phyloP scores from a whole-genome alignment of 768 basidiomycete species.

The Boletus pseudo-olivaceus region DNA sequence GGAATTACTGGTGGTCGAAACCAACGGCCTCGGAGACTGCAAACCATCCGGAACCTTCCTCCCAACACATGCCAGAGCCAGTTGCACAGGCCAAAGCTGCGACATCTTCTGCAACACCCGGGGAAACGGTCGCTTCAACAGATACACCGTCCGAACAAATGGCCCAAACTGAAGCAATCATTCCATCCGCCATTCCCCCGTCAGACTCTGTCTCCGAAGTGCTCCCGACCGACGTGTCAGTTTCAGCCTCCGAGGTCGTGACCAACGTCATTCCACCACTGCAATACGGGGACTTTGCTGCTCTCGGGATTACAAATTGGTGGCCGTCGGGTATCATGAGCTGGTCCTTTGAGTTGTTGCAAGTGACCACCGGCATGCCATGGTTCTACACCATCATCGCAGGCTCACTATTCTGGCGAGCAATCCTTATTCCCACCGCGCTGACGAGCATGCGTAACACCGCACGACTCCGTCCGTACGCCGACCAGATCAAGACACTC shows the following conservation, averaged over 20 bases:
- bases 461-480: slow-evolving; percentile 38
- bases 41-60: not conserved
- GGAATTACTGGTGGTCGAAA: slow-evolving; percentile 35
- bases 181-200: slow-evolving; percentile 1
- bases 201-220: slow-evolving; percentile 5
- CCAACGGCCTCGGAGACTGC: slow-evolving; percentile 5
- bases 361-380: slow-evolving; percentile 66
- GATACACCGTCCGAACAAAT: not conserved
- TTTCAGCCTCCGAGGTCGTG: slow-evolving; percentile 15
- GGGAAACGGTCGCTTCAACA: not conserved
- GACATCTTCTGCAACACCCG: not conserved
- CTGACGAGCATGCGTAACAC: slow-evolving; percentile 55
- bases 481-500: slow-evolving; percentile 49
- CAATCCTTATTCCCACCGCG: slow-evolving; percentile 57
- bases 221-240: slow-evolving; percentile 6
- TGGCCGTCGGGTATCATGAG: slow-evolving; percentile 64
- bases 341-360: slow-evolving; percentile 62
- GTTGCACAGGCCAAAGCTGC: not conserved
- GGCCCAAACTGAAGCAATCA: not conserved
- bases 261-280: slow-evolving; percentile 42
- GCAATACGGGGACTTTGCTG: slow-evolving; percentile 69
- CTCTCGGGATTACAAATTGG: slow-evolving; percentile 61
- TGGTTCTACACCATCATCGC: slow-evolving; percentile 84
- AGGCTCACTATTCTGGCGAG: slow-evolving; percentile 59
- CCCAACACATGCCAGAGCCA: slow-evolving; percentile 8